Percentiles rank a stretch among this genome's conserved stretches.
Evolutionary conservation across 129 eudicot species (phyloP).

Genomic region (Tanacetum coccineum): DNA sequence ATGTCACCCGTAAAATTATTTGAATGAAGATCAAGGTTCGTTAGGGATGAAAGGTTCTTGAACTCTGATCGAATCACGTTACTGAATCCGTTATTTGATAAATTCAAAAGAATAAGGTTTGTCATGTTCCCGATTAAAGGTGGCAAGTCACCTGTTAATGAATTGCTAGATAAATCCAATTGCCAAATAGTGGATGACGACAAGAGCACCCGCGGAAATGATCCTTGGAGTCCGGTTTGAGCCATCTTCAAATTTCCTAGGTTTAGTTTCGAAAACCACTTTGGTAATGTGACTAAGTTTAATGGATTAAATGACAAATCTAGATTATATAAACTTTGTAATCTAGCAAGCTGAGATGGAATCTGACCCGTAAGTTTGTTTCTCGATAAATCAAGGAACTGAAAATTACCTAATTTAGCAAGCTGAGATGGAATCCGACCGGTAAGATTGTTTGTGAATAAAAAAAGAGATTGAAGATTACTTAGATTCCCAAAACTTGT

Average conservation of each 20-base stretch:
- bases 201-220: conserved; percentile 43
- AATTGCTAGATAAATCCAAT: conserved; percentile 68
- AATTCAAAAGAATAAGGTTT: conserved; percentile 44
- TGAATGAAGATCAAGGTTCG: conserved; percentile 80
- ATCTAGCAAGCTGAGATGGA: conserved; percentile 45
- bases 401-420: too few relatives aligned
- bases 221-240: conserved; percentile 59
- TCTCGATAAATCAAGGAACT: conserved; percentile 48
- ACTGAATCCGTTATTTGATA: conserved; percentile 58
- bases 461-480: conserved; percentile 35
- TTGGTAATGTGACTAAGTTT: conserved; percentile 38
- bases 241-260: conserved; percentile 55
- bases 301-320: conserved; percentile 64
- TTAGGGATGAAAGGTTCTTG: conserved; percentile 50
- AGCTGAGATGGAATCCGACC: too few relatives aligned
- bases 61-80: conserved; percentile 48
- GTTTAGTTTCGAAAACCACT: conserved; percentile 41
- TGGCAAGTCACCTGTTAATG: conserved; percentile 52
- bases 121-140: conserved; percentile 82
- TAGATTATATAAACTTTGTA: conserved; percentile 43
- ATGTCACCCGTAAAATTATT: conserved; percentile 70
- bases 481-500: conserved; percentile 48
- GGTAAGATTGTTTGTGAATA: too few relatives aligned
- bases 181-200: conserved; percentile 40
- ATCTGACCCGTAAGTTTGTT: conserved; percentile 52